A percentile compares a stretch with the other conserved stretches of the same genome.
Conservation (phyloP, 148 eudicot genomes). For the Suaeda aralocaspica region DNA sequence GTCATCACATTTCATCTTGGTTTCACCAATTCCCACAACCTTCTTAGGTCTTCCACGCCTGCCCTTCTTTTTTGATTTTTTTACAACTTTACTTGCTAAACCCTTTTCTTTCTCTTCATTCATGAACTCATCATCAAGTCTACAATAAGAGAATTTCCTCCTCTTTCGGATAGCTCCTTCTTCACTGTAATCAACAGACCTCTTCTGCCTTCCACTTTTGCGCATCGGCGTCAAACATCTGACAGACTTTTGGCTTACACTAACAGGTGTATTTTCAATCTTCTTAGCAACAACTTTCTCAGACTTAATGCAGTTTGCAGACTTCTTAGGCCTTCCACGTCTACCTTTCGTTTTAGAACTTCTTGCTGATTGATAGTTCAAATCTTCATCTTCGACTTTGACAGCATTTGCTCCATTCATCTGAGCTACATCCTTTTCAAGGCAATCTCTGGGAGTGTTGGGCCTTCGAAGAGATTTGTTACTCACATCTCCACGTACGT, state of each 20-base stretch:
- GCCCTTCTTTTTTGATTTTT: slow-evolving; percentile 17
- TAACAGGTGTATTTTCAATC: slow-evolving; percentile 1
- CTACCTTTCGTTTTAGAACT: background rate
- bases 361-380: background rate
- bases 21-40: slow-evolving; percentile 14
- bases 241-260: slow-evolving; percentile 15
- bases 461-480: slow-evolving; percentile 4
- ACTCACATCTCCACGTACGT: slow-evolving; percentile 3
- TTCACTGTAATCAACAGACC: slow-evolving; percentile 17
- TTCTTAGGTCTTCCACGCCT: slow-evolving; percentile 43
- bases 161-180: slow-evolving; percentile 18
- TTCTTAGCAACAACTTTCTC: background rate
- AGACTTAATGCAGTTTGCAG: background rate
- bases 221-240: slow-evolving; percentile 16
- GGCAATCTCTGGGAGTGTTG: slow-evolving; percentile 18
- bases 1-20: slow-evolving; percentile 10
- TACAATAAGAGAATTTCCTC: slow-evolving; percentile 20
- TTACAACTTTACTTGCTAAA: background rate
- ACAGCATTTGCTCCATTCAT: slow-evolving; percentile 3
- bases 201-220: slow-evolving; percentile 44
- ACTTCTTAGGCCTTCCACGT: slow-evolving; percentile 8
- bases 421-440: background rate
- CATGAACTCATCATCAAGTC: slow-evolving; percentile 7
- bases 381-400: no score
- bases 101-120: slow-evolving; percentile 14